phyloP scores from a whole-genome alignment of 2,329 filamentous ascomycete genomes.

The Neurospora crassa region DNA sequence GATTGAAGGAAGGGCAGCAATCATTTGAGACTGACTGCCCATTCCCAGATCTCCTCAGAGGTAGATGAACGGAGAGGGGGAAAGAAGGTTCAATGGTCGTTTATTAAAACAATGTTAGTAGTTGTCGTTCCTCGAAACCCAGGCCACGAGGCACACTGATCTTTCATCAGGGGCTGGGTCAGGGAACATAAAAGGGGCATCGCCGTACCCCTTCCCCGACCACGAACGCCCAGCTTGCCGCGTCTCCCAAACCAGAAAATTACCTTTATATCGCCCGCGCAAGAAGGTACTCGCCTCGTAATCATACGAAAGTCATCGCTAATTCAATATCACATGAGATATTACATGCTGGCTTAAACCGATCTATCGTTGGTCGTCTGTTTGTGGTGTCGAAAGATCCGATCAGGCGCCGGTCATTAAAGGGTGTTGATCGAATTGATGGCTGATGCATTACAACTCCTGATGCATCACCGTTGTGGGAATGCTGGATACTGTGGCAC shows the following conservation, averaged over 20 bases:
- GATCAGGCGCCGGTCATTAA: not conserved
- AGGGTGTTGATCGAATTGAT: not conserved
- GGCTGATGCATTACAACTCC: conserved; percentile 21
- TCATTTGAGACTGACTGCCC: not conserved
- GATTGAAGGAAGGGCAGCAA: not conserved
- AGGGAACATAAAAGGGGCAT: not conserved
- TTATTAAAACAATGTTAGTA: not conserved
- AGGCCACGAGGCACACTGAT: not conserved
- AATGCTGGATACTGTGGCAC: not conserved
- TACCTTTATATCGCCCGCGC: not conserved
- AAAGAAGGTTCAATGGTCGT: not conserved
- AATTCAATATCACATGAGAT: not conserved
- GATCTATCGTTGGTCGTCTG: not conserved
- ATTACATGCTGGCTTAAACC: not conserved
- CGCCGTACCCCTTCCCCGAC: not conserved
- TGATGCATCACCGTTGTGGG: conserved; percentile 17
- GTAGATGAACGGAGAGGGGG: not conserved
- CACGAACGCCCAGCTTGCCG: not conserved
- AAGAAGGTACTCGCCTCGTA: not conserved
- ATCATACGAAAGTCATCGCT: not conserved
- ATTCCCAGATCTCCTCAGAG: not conserved
- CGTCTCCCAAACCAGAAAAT: not conserved
- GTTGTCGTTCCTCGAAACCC: not conserved
- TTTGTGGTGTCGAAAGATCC: not conserved
- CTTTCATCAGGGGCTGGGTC: not conserved